Base-by-base conservation (phyloP, 805 yeast species). In the Metschnikowia cerradonensis region DNA sequence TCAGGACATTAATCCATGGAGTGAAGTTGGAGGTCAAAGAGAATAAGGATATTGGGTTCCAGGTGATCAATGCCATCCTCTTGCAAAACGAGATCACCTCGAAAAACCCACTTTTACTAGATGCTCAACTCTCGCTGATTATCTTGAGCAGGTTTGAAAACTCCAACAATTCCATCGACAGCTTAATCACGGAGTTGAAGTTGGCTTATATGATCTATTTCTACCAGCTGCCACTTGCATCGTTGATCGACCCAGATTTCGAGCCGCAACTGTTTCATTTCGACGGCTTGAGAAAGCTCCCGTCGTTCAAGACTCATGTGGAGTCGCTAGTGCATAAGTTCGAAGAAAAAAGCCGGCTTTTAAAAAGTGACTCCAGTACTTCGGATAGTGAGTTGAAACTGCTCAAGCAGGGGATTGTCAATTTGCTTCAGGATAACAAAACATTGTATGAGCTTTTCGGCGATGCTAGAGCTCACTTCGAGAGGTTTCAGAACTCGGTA, bases 121-220 rank as follows among this genome's bases (percentile, higher is more conserved):
- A 65, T 41, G 63, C 67, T 2, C 57, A 50, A 23, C 52, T 63
- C 36, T 55, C 66, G 34, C 60, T 60, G 58, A 65, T 72, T 10
- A 59, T 73, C 13, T 55, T 68, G 37, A 60, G 60, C 37, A 55
- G 78, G 36, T 73, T 72, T 48, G 65, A 67, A 43, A 64, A 67
- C 52, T 61, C 73, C 34, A 72, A 71, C 55, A 72, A 71, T 51
- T 73, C 77, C 11, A 70, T 73, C 44, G 77, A 73, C 52, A 59
- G 66, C 33, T 60, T 73, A 44, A 63, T 72, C 14, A 61, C 73
- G 3, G 73, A 71, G 52, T 60, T 73, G 39, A 70, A 70, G 48
- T 51, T 73, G 38, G 54, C 68, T 40, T 67, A 69, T 53, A 70
- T 72, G 75, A 69, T 69, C 20, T 67, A 70, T 51, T 73, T 68